Percentiles rank a stretch among this genome's conserved stretches.
phyloP scores from a whole-genome alignment of 192 early-diverging fungal species.

The Entomortierella lignicola region DNA sequence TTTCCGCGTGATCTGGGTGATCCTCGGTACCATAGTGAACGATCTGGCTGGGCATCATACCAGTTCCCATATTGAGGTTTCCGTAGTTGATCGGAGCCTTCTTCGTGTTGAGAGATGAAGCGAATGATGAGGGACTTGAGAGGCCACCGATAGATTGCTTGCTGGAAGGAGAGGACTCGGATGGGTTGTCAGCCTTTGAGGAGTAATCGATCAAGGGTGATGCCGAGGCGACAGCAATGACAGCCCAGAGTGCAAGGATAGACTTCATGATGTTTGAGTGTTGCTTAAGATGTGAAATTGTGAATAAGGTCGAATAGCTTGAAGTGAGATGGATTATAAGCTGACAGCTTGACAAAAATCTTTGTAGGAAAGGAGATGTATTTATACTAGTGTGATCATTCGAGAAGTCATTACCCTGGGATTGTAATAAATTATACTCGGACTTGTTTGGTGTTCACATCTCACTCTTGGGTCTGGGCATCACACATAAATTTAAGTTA shows the following conservation, averaged over 20 bases:
- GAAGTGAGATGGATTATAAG: neutral
- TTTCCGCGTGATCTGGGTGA: constrained; percentile 35
- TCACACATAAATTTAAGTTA: too few relatives aligned
- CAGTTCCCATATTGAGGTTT: constrained; percentile 44
- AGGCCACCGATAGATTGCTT: constrained; percentile 25
- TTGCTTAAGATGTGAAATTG: neutral
- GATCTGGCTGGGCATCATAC: constrained; percentile 43
- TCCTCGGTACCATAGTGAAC: constrained; percentile 46
- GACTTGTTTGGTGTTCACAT: too few relatives aligned
- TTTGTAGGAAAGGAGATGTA: neutral
- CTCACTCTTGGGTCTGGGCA: too few relatives aligned
- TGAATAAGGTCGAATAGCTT: too few relatives aligned
- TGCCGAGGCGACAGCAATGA: constrained; percentile 23
- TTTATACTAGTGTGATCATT: too few relatives aligned
- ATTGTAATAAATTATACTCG: too few relatives aligned
- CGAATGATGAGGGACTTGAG: constrained; percentile 16
- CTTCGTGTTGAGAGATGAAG: constrained; percentile 31
- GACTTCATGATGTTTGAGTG: constrained; percentile 16
- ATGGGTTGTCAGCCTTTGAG: neutral
- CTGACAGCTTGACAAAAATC: neutral
- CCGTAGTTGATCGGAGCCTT: constrained; percentile 44
- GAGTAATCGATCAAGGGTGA: constrained; percentile 11
- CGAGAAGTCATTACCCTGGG: too few relatives aligned
- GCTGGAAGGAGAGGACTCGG: constrained; percentile 4
- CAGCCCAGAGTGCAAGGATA: constrained; percentile 19